Evolutionary conservation across 495 filamentous ascomycete genomes (phyloP), one percentile per base, ranked within the genome.

Genomic region (Aspergillus asperescens): DNA sequence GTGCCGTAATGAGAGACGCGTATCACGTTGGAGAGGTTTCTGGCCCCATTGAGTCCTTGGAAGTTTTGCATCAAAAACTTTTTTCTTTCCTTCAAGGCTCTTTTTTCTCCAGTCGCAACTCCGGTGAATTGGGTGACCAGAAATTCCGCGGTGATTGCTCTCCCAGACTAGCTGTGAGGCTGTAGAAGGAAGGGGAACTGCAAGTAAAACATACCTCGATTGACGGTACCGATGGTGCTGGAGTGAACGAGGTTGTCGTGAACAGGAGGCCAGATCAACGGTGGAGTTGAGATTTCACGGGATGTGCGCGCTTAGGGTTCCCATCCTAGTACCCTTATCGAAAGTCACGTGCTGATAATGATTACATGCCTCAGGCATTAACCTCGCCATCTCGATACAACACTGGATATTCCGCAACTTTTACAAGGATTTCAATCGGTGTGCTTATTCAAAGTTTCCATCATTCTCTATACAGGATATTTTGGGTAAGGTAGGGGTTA

Each of bases 1-100:
- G 67, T 77, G 81, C 76, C 81, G 81, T 72, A 73, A 77, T 76
- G 77, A 80, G 79, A 79, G 81, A 81, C 76, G 84, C 83, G 86
- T 90, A 83, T 90, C 87, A 77, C 68, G 58, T 49, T 65, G 54
- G 31, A 50, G 29, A 7, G 27, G 0, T 47, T 29, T 18, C 16
- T 12, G 29, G 20, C 4, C 19, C 50, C 50, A 20, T 34, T 50
- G 38, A 25, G 44, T 35, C 46, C 31, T 34, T 24, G 19, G 15
- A 28, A 39, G 46, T 38, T 24, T 25, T 48, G 18, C 31, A 48
- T 48, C 18, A 46, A 46, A 22, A 46, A 46, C 43, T 31, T 46
- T 46, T 22, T 22, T 31, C 16, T 6, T n/a, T 44, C 25, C 13
- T 42, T 23, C 19, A 15, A 22, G 40, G 43, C 29, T 47, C 28